Base-by-base conservation (phyloP, 768 basidiomycete genomes). In the Pseudohyphozyma bogoriensis region DNA sequence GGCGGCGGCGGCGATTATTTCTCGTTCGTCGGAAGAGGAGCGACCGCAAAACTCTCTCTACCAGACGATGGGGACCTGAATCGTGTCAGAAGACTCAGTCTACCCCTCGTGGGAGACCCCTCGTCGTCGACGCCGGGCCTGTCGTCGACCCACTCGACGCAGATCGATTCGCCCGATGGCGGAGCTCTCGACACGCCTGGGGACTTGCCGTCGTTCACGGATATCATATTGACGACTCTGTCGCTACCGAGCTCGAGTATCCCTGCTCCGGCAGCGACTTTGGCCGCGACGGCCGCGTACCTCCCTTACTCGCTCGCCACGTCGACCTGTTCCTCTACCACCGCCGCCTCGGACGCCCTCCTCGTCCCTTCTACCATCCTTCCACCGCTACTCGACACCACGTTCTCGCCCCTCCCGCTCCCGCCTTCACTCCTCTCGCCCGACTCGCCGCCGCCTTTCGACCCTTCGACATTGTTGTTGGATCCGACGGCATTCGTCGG, bases 61-160 rank as follows among this genome's bases (percentile, higher is more conserved):
- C 9, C 15, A 39, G 4, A 13, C 20, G 29, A 16, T 44, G 11
- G 31, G 35, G 18, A 22, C 39, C 13, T 15, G 22, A 15, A 8
- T 29, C 51, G n/a, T 16, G 16, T 22, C 22, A 44, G 54, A 24
- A 13, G 50, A 36, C 55, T 16, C 18, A 26, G 4, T 65, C 36
- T 52, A 29, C 22, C 40, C 15, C 24, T 31, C 37, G 37, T 29
- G 28, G 53, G 44, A 1, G 39, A 15, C 28, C 60, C 65, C 32
- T 61, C 65, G 51, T 55, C 51, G 3, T 66, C 65, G n/a, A 59
- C 65, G 1, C 35, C 33, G 26, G 60, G 53, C 28, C 35, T 50
- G 8, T 57, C 60, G 1, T 61, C 65, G 3, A 51, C 61, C 40
- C 55, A 62, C 42, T 36, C 56, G 36, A n/a, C 39, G 2, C 1